A percentile compares a stretch with the other conserved stretches of the same genome.
Evolutionary conservation across 1,284 basidiomycete species (phyloP).

Genomic region (Acaromyces ingoldii): DNA sequence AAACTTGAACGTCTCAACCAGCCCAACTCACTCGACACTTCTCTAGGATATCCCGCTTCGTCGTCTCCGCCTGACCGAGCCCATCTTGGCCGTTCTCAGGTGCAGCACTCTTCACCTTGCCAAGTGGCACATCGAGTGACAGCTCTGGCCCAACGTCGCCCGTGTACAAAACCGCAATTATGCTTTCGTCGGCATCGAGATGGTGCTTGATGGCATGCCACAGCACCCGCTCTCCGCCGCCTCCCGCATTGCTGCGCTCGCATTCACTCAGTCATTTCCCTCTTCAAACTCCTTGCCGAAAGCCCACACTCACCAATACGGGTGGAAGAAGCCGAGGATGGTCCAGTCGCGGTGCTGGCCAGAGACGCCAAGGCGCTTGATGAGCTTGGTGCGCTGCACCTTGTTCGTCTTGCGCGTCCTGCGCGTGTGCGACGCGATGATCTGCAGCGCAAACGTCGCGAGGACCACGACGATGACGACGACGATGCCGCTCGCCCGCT

Average conservation of each 20-base stretch:
- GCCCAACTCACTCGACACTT: constrained; percentile 8
- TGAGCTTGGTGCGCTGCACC: background rate
- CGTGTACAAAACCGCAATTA: constrained; percentile 81
- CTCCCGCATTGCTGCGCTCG: constrained; percentile 82
- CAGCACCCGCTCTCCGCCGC: constrained; percentile 91
- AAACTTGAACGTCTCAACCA: background rate
- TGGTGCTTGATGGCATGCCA: constrained; percentile 83
- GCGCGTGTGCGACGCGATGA: constrained; percentile 4
- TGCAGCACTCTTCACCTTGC: too few relatives aligned
- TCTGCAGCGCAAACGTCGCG: constrained; percentile 3
- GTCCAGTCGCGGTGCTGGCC: background rate
- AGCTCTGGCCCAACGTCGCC: constrained; percentile 55
- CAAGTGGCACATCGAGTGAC: background rate
- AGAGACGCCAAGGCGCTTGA: constrained; percentile 2
- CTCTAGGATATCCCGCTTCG: constrained; percentile 73
- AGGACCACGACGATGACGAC: background rate
- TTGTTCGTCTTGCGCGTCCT: constrained; percentile 5
- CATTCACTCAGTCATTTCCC: too few relatives aligned
- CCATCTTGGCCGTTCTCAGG: too few relatives aligned
- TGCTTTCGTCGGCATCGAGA: constrained; percentile 66
- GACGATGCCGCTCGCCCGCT: background rate
- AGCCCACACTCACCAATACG: constrained; percentile 71
- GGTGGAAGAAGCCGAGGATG: constrained; percentile 77
- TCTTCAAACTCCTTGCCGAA: too few relatives aligned
- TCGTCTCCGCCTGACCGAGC: too few relatives aligned